Evolutionary conservation across 768 basidiomycete species (phyloP).

Genomic region (Russula vinacea): DNA sequence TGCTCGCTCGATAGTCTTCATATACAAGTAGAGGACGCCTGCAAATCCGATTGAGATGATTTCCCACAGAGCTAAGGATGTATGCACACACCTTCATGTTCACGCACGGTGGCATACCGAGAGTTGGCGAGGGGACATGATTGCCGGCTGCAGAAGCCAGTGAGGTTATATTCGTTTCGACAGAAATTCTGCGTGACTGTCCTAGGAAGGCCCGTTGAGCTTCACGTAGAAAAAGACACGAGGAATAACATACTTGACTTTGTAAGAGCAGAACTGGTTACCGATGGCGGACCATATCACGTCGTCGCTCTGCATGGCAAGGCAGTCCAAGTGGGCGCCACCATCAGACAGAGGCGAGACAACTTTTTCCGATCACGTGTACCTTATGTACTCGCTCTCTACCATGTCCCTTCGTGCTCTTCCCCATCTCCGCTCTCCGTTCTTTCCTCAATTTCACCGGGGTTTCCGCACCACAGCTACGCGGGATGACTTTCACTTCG

Average conservation of each 20-base stretch:
- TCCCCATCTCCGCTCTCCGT: constrained; percentile 13
- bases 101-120: constrained; percentile 95
- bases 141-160: constrained; percentile 90
- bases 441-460: constrained; percentile 6
- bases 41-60: neutral
- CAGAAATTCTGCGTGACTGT: constrained; percentile 97
- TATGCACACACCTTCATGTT: constrained; percentile 74
- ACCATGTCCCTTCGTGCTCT: constrained; percentile 12
- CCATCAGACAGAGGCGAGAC: neutral
- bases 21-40: constrained; percentile 88
- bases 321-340: neutral
- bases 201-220: constrained; percentile 43
- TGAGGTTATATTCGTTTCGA: constrained; percentile 97
- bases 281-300: constrained; percentile 98
- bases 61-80: neutral
- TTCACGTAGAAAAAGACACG: neutral
- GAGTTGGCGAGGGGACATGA: constrained; percentile 99
- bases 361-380: constrained; percentile 16
- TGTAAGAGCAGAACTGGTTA: constrained; percentile 96
- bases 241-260: constrained; percentile 84
- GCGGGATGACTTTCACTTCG: constrained; percentile 71
- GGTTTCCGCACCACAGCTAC: constrained; percentile 19
- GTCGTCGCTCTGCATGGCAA: constrained; percentile 87
- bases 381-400: neutral
- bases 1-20: constrained; percentile 97